Base-by-base conservation (phyloP, 805 yeast genomes). In the Zygosaccharomyces bailii region DNA sequence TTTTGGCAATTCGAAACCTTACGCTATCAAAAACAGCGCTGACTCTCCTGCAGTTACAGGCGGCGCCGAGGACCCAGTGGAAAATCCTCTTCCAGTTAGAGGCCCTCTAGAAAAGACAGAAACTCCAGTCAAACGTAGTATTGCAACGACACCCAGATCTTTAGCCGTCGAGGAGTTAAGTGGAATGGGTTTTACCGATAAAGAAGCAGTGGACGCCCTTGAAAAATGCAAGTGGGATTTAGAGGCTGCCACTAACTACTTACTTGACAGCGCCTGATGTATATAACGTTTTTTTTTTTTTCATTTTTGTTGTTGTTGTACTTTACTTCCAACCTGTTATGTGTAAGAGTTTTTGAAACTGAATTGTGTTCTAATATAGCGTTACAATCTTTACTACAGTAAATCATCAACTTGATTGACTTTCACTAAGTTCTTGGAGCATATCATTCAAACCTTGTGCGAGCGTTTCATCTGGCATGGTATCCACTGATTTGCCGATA, bases 171-270 rank as follows among this genome's bases (percentile, higher is more conserved):
- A 81, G 54, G 95, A 90, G 63, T 70, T 90, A 50, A 79, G 80
- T 17, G 89, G 90, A 27, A 90, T 90, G 96, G 98, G 98, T 2
- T 90, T 90, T 60, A 75, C 79, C 13, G 74, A 75, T 51, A 70
- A 72, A 0, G 82, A 80, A 42, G 88, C 91, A 1, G 55, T 75
- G 5, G 73, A 71, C 8, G 96, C 97, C 5, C 71, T 90, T 44
- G 72, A 78, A 54, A 73, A 69, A 58, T 80, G 82, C 53, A 71
- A 79, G 46, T 86, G 91, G 86, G 78, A 85, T 57, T 66, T 89
- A 44, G 89, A 83, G 51, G 82, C 82, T 44, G 96, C 98, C n/a
- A 86, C 96, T 1, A 90, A 90, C 61, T 80, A 73, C 57, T 70
- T 90, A 51, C 69, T 89, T 51, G 97, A 89, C 59, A 73, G 79